These are phyloP conservation scores for Elsinoe australis DNA, from an alignment of 2,329 filamentous ascomycete species.

Conservation along the genomic window DNA sequence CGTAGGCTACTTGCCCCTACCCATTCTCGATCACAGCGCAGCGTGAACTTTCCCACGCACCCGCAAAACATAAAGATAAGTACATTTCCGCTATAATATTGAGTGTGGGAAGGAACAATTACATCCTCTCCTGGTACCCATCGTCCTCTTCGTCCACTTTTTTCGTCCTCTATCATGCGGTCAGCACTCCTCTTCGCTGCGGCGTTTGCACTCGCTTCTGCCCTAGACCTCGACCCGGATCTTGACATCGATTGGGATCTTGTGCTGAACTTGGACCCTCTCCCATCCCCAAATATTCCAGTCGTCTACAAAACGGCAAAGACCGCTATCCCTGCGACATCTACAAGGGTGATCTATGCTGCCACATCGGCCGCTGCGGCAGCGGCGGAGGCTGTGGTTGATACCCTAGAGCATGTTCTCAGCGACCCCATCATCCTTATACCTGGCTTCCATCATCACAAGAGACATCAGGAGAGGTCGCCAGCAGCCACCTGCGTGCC, in stretches of 20 bases:
- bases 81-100: too few species aligned
- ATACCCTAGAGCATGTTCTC: slow-evolving; percentile 93
- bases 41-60: background rate
- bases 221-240: slow-evolving; percentile 1
- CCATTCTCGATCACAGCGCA: background rate
- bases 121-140: background rate
- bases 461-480: background rate
- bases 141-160: background rate
- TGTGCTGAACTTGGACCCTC: slow-evolving; percentile 6
- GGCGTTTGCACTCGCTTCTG: background rate
- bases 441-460: slow-evolving; percentile 54
- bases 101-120: too few species aligned
- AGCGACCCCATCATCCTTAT: slow-evolving; percentile 90
- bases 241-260: slow-evolving; percentile 17
- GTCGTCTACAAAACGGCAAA: slow-evolving; percentile 11
- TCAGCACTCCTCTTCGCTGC: background rate
- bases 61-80: slow-evolving; percentile 12
- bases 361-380: slow-evolving; percentile 6
- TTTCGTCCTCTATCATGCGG: background rate
- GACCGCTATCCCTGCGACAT: background rate
- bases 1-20: slow-evolving; percentile 3
- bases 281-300: background rate
- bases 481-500: slow-evolving; percentile 8
- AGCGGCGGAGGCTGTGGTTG: slow-evolving; percentile 42
- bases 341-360: slow-evolving; percentile 4